Evolutionary conservation across 306 rosid genomes (phyloP).

Genomic region (Malus sylvestris): DNA sequence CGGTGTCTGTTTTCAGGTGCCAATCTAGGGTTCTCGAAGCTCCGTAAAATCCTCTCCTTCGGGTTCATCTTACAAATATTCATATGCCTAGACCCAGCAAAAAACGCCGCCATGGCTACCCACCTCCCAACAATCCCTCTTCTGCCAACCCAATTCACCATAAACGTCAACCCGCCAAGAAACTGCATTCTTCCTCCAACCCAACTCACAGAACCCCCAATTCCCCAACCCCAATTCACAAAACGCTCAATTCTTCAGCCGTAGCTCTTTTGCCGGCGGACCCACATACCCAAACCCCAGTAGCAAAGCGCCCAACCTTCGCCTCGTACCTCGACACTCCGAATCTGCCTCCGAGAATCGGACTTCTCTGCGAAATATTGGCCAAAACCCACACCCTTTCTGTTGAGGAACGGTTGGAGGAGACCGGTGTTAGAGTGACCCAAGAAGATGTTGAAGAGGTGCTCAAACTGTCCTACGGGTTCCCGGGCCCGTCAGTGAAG

Average conservation of each 20-base stretch:
- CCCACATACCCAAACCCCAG: not conserved
- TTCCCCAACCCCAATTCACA: not conserved
- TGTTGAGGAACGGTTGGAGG: constrained; percentile 32
- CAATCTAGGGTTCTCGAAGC: not conserved
- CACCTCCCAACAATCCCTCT: not conserved
- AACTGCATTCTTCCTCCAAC: not conserved
- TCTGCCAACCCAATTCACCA: not conserved
- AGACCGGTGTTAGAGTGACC: constrained; percentile 23
- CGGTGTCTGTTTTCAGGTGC: not conserved
- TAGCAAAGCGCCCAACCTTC: constrained; percentile 16
- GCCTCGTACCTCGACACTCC: constrained; percentile 37
- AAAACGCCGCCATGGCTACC: not conserved
- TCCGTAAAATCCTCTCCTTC: not conserved
- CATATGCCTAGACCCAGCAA: not conserved
- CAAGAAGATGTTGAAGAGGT: constrained; percentile 50
- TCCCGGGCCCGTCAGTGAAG: constrained; percentile 49
- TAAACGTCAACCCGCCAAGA: not conserved
- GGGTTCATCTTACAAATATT: not conserved
- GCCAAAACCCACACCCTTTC: constrained; percentile 32
- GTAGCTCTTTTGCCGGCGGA: not conserved
- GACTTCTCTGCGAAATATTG: constrained; percentile 39
- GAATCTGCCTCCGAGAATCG: constrained; percentile 21
- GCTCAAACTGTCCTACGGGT: constrained; percentile 51
- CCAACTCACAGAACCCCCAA: not conserved
- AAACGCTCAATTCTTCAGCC: not conserved